A percentile compares a stretch with the other conserved stretches of the same genome.
Conservation (phyloP, 441 rosid genomes). For the Corymbia citriodora region DNA sequence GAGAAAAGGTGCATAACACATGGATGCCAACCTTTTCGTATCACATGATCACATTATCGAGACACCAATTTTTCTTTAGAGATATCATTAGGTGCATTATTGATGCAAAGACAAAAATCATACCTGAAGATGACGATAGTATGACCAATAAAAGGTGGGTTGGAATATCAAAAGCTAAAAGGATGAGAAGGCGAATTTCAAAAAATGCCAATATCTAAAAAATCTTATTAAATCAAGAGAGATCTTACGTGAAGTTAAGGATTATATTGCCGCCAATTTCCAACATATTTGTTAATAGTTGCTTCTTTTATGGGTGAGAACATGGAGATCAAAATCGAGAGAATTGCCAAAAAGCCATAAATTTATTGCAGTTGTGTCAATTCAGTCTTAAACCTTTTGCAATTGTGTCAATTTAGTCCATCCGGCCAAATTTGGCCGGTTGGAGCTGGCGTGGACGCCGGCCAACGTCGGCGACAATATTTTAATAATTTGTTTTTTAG, state of each 20-base stretch:
- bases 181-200: not conserved
- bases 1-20: not conserved
- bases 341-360: no score
- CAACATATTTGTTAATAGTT: no score
- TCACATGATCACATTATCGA: not conserved
- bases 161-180: not conserved
- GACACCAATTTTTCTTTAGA: not conserved
- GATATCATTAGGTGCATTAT: not conserved
- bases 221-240: not conserved
- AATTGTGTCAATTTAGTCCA: no score
- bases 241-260: not conserved
- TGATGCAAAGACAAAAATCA: not conserved
- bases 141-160: accelerated
- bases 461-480: no score
- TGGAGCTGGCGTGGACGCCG: no score
- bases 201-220: not conserved
- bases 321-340: not conserved
- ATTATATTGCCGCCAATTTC: no score
- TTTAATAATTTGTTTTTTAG: no score
- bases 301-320: not conserved
- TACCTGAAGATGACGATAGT: no score
- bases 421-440: no score
- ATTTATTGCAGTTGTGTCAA: no score
- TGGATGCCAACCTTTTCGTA: accelerated
- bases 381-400: no score